A percentile compares a stretch with the other conserved stretches of the same genome.
Evolutionary conservation across 257 asterid genomes (phyloP).

Genomic region (Plantago elongata): DNA sequence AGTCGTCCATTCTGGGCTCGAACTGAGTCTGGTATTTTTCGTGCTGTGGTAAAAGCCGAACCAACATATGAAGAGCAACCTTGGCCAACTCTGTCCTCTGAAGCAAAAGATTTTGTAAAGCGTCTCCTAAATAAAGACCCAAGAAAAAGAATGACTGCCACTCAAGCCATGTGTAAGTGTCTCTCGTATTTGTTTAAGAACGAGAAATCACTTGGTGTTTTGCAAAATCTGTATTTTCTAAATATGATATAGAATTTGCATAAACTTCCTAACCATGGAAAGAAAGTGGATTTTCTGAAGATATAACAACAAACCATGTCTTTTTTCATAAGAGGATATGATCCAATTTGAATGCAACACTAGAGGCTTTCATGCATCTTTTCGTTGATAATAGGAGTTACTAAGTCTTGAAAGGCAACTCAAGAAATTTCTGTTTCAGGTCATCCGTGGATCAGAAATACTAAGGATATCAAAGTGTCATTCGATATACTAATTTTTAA

Average conservation of each 20-base stretch:
- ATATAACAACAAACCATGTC: no score
- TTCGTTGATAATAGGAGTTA: background rate
- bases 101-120: slow-evolving; percentile 84
- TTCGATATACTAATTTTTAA: slow-evolving; percentile 73
- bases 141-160: slow-evolving; percentile 87
- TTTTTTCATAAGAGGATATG: no score
- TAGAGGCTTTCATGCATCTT: background rate
- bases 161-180: slow-evolving; percentile 87
- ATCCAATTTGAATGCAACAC: background rate
- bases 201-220: background rate
- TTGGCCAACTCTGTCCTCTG: slow-evolving; percentile 76
- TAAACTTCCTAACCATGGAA: no score
- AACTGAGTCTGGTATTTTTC: slow-evolving; percentile 87
- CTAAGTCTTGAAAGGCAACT: slow-evolving; percentile 12
- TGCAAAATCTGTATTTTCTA: background rate
- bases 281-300: no score
- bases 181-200: background rate
- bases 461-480: slow-evolving; percentile 50
- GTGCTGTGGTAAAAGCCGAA: slow-evolving; percentile 88
- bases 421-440: slow-evolving; percentile 45
- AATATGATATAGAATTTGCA: background rate
- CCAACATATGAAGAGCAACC: slow-evolving; percentile 82
- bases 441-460: slow-evolving; percentile 85
- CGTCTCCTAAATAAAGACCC: slow-evolving; percentile 80
- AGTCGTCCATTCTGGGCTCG: slow-evolving; percentile 98